Evolutionary conservation across 1,139 yeast genomes (phyloP).

Genomic region (Lodderomyces jiufengensis): DNA sequence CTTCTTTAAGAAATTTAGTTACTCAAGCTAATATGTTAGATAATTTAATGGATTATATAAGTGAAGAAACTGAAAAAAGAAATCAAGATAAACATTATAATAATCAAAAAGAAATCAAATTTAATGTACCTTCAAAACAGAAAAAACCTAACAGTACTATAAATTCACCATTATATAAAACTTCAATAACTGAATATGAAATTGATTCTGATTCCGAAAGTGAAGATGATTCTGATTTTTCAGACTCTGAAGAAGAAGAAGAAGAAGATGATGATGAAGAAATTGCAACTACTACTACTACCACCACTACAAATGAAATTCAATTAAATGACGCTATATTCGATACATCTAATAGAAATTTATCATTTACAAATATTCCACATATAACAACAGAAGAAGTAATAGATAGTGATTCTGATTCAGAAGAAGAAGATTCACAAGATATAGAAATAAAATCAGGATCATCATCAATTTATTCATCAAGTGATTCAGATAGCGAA

Average conservation of each 20-base stretch:
- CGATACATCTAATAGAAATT: background rate
- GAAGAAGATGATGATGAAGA: slow-evolving; percentile 12
- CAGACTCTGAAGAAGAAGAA: slow-evolving; percentile 12
- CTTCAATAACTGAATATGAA: slow-evolving; percentile 35
- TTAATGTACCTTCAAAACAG: slow-evolving; percentile 11
- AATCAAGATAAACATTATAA: slow-evolving; percentile 8
- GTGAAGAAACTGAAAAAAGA: slow-evolving; percentile 30
- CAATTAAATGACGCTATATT: slow-evolving; percentile 4
- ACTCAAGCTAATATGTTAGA: slow-evolving; percentile 78
- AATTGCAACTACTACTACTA: too few species aligned
- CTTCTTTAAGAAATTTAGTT: slow-evolving; percentile 59
- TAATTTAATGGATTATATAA: slow-evolving; percentile 54
- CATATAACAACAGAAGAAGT: slow-evolving; percentile 2
- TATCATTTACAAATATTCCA: slow-evolving; percentile 1
- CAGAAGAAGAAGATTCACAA: slow-evolving; percentile 2
- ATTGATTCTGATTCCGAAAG: slow-evolving; percentile 29
- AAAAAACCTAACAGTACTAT: slow-evolving; percentile 1
- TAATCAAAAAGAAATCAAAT: slow-evolving; percentile 1
- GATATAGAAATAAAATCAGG: background rate
- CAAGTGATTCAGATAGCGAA: slow-evolving; percentile 1
- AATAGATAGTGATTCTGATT: slow-evolving; percentile 5
- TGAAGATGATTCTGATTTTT: slow-evolving; percentile 10
- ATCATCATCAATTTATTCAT: slow-evolving; percentile 1
- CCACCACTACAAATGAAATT: too few species aligned
- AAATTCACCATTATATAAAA: slow-evolving; percentile 10